Conservation (phyloP, 371 early-diverging fungal species). For the Basidiobolus heterosporus region DNA sequence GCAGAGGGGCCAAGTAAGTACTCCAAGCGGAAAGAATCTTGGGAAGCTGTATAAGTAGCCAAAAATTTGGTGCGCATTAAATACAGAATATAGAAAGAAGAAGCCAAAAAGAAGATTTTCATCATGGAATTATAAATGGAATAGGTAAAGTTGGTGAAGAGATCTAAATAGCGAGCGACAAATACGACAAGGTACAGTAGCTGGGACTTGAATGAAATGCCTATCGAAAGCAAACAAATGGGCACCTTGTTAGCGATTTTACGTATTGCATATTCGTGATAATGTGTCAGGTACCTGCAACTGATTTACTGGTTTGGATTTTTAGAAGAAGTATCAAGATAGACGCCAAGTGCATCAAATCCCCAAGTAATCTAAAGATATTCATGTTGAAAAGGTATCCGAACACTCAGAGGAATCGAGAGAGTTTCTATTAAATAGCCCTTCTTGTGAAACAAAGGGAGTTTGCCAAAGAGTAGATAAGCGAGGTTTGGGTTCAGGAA, state of each 20-base stretch:
- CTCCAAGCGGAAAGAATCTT: slow-evolving; percentile 85
- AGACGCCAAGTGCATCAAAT: slow-evolving; percentile 89
- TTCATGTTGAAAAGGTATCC: slow-evolving; percentile 50
- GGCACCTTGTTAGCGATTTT: too few relatives aligned
- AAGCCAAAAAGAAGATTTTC: slow-evolving; percentile 86
- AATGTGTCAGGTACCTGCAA: slow-evolving; percentile 40
- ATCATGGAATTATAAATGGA: slow-evolving; percentile 88
- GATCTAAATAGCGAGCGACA: slow-evolving; percentile 88
- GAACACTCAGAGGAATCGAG: too few relatives aligned
- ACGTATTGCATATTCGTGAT: too few relatives aligned
- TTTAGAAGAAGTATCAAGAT: slow-evolving; percentile 80
- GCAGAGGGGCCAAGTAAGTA: slow-evolving; percentile 57
- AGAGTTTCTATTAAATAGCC: too few relatives aligned
- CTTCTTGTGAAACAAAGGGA: too few relatives aligned
- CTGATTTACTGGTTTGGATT: slow-evolving; percentile 72
- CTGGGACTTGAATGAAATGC: slow-evolving; percentile 93
- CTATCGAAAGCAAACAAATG: too few relatives aligned
- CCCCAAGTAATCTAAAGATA: slow-evolving; percentile 78
- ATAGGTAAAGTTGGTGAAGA: slow-evolving; percentile 43
- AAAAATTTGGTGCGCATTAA: slow-evolving; percentile 75
- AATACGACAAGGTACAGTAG: slow-evolving; percentile 88
- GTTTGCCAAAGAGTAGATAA: too few relatives aligned
- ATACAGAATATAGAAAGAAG: slow-evolving; percentile 78
- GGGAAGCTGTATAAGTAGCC: slow-evolving; percentile 76
- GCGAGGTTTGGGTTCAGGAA: too few relatives aligned